Base-by-base conservation (phyloP, 805 yeast genomes). In the Kodamaea nitidulidarum region DNA sequence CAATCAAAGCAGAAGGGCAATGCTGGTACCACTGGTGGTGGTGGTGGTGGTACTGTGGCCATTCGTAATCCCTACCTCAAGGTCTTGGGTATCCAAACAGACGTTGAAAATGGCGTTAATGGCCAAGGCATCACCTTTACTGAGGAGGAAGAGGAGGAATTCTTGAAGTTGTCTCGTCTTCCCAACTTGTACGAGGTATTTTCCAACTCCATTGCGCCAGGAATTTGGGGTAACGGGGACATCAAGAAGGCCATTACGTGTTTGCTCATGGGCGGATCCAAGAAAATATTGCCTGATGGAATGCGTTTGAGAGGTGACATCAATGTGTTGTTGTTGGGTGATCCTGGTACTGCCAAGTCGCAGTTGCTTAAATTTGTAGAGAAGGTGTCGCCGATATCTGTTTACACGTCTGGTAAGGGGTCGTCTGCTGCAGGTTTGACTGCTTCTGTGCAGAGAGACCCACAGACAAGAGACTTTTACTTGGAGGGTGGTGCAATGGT, bases 401-500 rank as follows among this genome's bases (percentile, higher is more conserved):
- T 93, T 27, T 93, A 91, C 62, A 91, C 99, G 0, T 88, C 98
- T 0, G 99, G 99, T 69, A 93, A 93, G 58, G 99, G 99, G 55
- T 91, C 98, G 0, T 91, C 98, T 8, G 99, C 99, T 2, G 99
- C 98, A 2, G 99, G 99, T 80, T 75, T 93, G 63, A 93, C 99
- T 2, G 98, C 98, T 0, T 84, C 95, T 12, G 98, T 93, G 14
- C 98, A 91, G 66, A 76, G 96, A 59, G 98, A 93, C 60, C 73
- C 87, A 1, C 70, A 72, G 16, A 85, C 96, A 0, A 71, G 96
- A 47, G 98, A 93, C 52, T 93, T 91, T 60, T 91, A 86, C 60
- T 70, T 93, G 39, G 99, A 93, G 74, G 98, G 99, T 44, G 99
- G 99, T 64, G 99, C 99, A 7, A 90, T 93, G 97, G 98, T 93